phyloP scores from a whole-genome alignment of 2,329 filamentous ascomycete species.

The Harringtonia aguacate region DNA sequence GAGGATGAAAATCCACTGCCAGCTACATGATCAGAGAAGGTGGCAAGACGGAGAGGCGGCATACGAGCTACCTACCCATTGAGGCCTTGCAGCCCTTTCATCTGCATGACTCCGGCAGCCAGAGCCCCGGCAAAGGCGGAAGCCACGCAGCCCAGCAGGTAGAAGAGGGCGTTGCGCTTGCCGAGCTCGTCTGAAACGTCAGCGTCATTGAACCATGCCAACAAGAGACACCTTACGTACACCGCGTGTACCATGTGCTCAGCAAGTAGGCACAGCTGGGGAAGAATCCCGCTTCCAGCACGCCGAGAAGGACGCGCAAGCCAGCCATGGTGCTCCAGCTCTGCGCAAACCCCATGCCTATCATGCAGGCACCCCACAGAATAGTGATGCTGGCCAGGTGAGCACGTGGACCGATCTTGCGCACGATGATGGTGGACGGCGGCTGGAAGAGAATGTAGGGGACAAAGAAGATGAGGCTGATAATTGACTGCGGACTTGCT shows the following conservation, averaged over 20 bases:
- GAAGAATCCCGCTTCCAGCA: constrained; percentile 63
- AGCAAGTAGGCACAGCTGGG: constrained; percentile 60
- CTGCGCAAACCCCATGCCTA: constrained; percentile 53
- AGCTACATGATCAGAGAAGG: constrained; percentile 23
- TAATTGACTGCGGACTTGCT: constrained; percentile 42
- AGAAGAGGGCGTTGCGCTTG: constrained; percentile 59
- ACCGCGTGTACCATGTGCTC: constrained; percentile 63
- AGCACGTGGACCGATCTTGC: constrained; percentile 51
- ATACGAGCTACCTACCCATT: constrained; percentile 5
- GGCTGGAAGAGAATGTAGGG: constrained; percentile 64
- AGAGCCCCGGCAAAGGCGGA: constrained; percentile 58
- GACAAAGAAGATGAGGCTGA: constrained; percentile 64
- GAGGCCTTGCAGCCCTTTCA: constrained; percentile 43
- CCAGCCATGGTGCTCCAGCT: constrained; percentile 40
- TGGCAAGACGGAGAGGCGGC: not conserved
- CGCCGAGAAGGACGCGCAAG: constrained; percentile 47
- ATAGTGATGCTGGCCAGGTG: constrained; percentile 44
- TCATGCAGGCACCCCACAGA: constrained; percentile 50
- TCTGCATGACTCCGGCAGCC: constrained; percentile 58
- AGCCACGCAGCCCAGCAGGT: constrained; percentile 56
- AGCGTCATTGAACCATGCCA: no score
- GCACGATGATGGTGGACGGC: constrained; percentile 57
- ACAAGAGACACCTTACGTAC: no score
- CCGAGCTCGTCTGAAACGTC: constrained; percentile 48
- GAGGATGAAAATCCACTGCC: constrained; percentile 58